phyloP scores from a whole-genome alignment of 2,329 filamentous ascomycete genomes.

The Eutypella sp. region DNA sequence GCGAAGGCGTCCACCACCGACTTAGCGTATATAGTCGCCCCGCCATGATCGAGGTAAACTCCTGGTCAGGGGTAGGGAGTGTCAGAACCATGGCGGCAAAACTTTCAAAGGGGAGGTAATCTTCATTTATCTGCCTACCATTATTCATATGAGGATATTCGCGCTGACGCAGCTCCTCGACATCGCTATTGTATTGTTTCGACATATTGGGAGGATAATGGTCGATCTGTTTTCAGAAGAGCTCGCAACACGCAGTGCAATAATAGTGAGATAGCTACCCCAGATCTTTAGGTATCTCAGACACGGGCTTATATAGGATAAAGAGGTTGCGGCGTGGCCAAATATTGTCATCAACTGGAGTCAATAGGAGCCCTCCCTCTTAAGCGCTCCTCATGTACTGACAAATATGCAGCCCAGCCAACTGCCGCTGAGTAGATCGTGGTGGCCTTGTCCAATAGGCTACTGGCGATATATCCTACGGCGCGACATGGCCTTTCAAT shows the following conservation, averaged over 20 bases:
- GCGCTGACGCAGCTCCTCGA: constrained; percentile 32
- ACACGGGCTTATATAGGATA: neutral
- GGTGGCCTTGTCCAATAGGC: neutral
- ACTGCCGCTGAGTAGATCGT: neutral
- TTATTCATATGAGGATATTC: constrained; percentile 40
- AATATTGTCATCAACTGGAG: too few relatives aligned
- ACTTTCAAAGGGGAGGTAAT: too few relatives aligned
- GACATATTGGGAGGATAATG: constrained; percentile 16
- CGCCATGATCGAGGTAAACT: constrained; percentile 55
- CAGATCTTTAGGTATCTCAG: neutral
- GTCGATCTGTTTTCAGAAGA: neutral
- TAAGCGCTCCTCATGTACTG: neutral
- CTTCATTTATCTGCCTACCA: constrained; percentile 23
- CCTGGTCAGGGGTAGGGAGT: constrained; percentile 18
- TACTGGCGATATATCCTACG: neutral
- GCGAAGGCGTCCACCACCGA: constrained; percentile 54
- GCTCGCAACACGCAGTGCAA: neutral
- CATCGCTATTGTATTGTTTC: constrained; percentile 26
- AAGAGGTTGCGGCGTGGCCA: neutral
- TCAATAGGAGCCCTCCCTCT: neutral
- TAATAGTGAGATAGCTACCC: neutral
- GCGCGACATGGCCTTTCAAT: neutral
- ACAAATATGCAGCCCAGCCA: neutral
- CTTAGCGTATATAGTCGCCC: constrained; percentile 52
- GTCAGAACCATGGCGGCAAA: too few relatives aligned